Base-by-base conservation (phyloP, 768 basidiomycete genomes). In the Mycena crocata region DNA sequence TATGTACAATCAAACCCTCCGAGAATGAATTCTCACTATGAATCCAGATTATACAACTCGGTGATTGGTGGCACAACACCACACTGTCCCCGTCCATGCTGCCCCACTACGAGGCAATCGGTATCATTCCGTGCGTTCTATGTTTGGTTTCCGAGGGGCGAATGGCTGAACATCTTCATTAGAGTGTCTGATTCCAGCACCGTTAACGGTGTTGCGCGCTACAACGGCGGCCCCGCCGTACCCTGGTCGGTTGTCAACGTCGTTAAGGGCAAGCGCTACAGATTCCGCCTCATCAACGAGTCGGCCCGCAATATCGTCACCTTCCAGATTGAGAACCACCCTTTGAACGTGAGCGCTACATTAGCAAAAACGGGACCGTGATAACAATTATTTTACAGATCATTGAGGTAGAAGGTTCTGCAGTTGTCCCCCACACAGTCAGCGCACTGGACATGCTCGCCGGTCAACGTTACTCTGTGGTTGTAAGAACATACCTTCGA, bases 401-500 rank as follows among this genome's bases (percentile, higher is more conserved):
- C 7, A 66, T 66, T 26, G 64, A 52, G 28, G 51, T 49, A 19
- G 64, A 66, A 21, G 65, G 57, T 40, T 42, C 56, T 40, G 57
- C 51, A 46, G 54, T 52, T 44, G 58, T 23, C 14, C 58, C 58
- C 30, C 40, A 60, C n/a, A 45, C 45, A 31, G 65, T 66, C 39
- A 66, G 61, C 45, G 32, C 55, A 21, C 51, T 66, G 35, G 34
- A 8, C 14, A 74, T 87, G 62, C 79, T 79, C 48, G 81, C 84
- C 10, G 83, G 82, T 1, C 87, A 89, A 72, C 82, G 87, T n/a
- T 88, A 89, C 69, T 87, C 77, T 2, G 75, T 81, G 12, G 75
- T 82, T 13, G 73, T 79, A 63, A 37, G 76, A 70, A 9, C 21
- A 35, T 45, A 40, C 30, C 48, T 40, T 48, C 21, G 48, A 58